phyloP scores from a whole-genome alignment of 768 basidiomycete species.

The Mycena chlorophos region DNA sequence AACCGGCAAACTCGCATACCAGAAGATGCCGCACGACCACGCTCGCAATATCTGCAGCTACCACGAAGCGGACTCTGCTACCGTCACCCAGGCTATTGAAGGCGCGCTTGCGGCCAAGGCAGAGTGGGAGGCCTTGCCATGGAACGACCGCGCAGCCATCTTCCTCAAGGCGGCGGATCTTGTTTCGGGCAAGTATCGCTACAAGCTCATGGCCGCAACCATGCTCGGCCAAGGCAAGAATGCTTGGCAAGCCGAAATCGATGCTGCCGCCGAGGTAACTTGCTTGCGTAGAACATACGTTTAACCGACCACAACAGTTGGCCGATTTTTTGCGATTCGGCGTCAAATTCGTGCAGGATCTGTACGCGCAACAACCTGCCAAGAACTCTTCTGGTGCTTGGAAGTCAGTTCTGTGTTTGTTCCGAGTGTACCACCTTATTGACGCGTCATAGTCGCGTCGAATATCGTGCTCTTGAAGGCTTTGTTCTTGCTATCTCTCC shows the following conservation, averaged over 20 bases:
- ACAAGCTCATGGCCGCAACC: conserved; percentile 92
- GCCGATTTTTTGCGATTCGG: conserved; percentile 95
- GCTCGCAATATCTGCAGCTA: conserved; percentile 78
- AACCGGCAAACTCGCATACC: conserved; percentile 76
- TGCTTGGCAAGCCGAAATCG: conserved; percentile 99
- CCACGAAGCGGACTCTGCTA: conserved; percentile 82
- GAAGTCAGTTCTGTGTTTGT: conserved; percentile 70
- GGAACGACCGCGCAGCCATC: conserved; percentile 96
- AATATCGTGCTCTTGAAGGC: conserved; percentile 97
- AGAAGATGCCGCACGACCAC: conserved; percentile 86
- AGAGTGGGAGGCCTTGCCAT: conserved; percentile 92
- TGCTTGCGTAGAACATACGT: conserved; percentile 21
- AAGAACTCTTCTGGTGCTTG: conserved; percentile 85
- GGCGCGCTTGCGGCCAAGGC: conserved; percentile 84
- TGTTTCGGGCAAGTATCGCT: conserved; percentile 92
- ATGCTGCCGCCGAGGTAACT: conserved; percentile 97
- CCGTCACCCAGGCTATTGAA: conserved; percentile 77
- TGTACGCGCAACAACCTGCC: conserved; percentile 87
- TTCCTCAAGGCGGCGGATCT: conserved; percentile 98
- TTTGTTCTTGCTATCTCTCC: conserved; percentile 98
- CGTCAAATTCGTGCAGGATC: conserved; percentile 94
- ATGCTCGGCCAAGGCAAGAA: conserved; percentile 99
- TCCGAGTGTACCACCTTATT: conserved; percentile 1
- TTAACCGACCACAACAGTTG: conserved; percentile 49
- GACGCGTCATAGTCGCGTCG: conserved; percentile 65